These are phyloP conservation scores for Trametes pubescens DNA, from an alignment of 1,284 basidiomycete species.

Conservation along the genomic window DNA sequence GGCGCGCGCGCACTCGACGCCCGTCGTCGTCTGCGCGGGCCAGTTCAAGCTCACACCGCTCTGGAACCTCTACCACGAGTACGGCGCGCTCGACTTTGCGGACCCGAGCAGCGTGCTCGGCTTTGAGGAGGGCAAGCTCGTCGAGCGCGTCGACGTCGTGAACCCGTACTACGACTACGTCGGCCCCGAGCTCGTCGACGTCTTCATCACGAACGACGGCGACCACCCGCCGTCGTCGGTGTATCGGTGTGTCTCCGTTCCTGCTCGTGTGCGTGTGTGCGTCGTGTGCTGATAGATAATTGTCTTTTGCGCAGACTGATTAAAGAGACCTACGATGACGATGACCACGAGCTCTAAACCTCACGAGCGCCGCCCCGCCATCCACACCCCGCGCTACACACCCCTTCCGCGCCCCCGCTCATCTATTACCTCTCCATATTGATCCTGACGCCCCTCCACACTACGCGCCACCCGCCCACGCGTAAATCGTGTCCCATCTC, in stretches of 20 bases:
- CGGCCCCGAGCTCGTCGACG: constrained; percentile 89
- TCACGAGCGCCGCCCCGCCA: constrained; percentile 16
- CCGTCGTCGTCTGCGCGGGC: constrained; percentile 93
- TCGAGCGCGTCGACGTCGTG: constrained; percentile 88
- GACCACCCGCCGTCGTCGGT: constrained; percentile 94
- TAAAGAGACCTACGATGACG: constrained; percentile 93
- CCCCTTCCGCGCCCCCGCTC: background rate
- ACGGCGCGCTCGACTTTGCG: constrained; percentile 87
- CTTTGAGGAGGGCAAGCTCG: constrained; percentile 79
- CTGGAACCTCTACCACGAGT: constrained; percentile 93
- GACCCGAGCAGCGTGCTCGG: constrained; percentile 86
- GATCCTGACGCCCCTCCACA: background rate
- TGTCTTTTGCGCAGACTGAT: constrained; percentile 61
- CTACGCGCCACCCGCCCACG: background rate
- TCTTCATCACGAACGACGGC: constrained; percentile 96
- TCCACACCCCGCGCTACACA: constrained; percentile 11
- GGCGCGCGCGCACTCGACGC: constrained; percentile 92
- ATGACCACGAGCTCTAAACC: constrained; percentile 76
- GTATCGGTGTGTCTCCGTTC: constrained; percentile 64
- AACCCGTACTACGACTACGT: constrained; percentile 97
- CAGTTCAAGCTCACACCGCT: constrained; percentile 96
- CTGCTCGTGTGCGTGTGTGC: constrained; percentile 10
- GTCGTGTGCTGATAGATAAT: constrained; percentile 21
- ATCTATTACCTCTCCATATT: background rate
- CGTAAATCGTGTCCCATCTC: background rate